Conservation (phyloP, 2,329 filamentous ascomycete genomes). For the Herpotrichia juniperi region DNA sequence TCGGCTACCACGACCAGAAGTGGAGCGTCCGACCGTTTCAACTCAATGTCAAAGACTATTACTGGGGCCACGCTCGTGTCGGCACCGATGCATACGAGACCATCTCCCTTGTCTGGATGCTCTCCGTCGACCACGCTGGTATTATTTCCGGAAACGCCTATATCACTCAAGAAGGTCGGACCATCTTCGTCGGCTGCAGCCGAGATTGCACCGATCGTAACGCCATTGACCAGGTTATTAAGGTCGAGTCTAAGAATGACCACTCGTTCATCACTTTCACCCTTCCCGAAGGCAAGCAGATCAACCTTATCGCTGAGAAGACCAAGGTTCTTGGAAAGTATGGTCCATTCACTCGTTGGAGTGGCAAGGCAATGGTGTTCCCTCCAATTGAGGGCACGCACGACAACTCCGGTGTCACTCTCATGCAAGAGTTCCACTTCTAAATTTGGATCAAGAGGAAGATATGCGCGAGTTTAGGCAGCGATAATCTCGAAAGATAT, state of each 20-base stretch:
- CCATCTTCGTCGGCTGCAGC: neutral
- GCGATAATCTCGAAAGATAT: neutral
- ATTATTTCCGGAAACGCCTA: neutral
- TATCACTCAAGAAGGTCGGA: neutral
- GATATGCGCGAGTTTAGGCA: neutral
- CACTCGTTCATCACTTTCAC: neutral
- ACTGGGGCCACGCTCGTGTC: conserved; percentile 8
- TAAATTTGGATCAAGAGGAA: neutral
- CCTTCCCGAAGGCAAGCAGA: neutral
- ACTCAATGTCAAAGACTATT: conserved; percentile 1
- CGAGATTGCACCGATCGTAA: neutral
- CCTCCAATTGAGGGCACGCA: neutral
- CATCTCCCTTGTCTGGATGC: no score
- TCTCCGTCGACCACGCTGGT: neutral
- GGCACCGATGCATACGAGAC: neutral
- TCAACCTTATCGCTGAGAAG: neutral
- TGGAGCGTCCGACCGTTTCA: conserved; percentile 5
- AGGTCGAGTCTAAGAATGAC: neutral
- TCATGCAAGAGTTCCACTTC: neutral
- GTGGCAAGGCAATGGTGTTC: no score
- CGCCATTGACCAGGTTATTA: neutral
- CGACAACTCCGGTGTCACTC: neutral
- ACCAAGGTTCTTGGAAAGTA: no score
- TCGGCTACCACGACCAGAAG: conserved; percentile 11
- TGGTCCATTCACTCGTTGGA: no score